phyloP scores from a whole-genome alignment of 2,329 filamentous ascomycete genomes.

The Fulvia fulva region DNA sequence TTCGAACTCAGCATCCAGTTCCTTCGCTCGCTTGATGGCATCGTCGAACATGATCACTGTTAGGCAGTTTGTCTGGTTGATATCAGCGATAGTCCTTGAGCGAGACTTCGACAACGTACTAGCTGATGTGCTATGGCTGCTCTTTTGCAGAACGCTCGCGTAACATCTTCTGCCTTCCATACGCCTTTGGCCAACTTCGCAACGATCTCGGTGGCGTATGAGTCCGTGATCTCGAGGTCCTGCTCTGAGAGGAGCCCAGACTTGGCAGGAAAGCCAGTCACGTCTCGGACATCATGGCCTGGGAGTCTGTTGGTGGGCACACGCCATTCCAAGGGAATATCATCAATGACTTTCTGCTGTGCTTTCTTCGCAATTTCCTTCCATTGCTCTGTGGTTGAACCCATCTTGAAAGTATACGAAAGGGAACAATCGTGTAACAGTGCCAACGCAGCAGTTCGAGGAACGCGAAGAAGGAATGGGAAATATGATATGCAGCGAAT shows the following conservation, averaged over 20 bases:
- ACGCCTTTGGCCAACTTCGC: conserved; percentile 37
- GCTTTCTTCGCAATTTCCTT: conserved; percentile 42
- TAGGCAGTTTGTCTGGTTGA: conserved; percentile 54
- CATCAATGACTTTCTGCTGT: conserved; percentile 42
- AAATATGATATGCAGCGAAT: not conserved
- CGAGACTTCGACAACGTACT: conserved; percentile 30
- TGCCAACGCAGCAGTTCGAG: conserved; percentile 4
- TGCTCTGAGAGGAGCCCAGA: conserved; percentile 57
- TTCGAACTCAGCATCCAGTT: conserved; percentile 50
- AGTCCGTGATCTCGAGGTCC: conserved; percentile 51
- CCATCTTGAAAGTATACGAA: conserved; percentile 1
- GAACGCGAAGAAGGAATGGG: not conserved
- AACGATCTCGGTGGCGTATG: conserved; percentile 40
- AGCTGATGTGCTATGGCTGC: conserved; percentile 54
- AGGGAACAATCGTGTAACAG: not conserved
- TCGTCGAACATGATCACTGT: conserved; percentile 55
- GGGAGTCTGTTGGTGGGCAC: conserved; percentile 54
- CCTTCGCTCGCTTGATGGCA: conserved; percentile 49
- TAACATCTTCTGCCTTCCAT: conserved; percentile 52
- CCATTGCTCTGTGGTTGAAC: conserved; percentile 35
- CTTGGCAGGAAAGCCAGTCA: conserved; percentile 51
- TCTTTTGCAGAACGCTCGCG: conserved; percentile 52
- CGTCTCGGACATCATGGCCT: conserved; percentile 51
- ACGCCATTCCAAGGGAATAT: conserved; percentile 57
- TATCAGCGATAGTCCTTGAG: not conserved